Conservation (phyloP, 345 rosid species). For the Theobroma cacao region DNA sequence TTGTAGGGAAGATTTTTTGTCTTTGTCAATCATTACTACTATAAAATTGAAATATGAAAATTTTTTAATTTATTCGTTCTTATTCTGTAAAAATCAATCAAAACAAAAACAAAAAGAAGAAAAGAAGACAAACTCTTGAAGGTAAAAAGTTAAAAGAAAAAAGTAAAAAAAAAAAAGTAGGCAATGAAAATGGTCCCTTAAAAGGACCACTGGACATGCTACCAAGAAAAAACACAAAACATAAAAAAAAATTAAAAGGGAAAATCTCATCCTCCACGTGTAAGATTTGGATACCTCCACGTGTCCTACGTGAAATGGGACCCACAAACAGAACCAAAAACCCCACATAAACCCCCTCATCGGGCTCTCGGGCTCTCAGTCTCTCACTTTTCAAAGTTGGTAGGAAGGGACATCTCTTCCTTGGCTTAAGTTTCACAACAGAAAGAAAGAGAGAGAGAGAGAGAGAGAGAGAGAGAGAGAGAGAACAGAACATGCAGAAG, state of each 20-base stretch:
- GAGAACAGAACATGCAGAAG: constrained; percentile 37
- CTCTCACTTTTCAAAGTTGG: constrained; percentile 51
- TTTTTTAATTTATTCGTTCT: no score
- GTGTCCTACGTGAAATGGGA: neutral
- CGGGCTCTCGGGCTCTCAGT: no score
- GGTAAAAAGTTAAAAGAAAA: neutral
- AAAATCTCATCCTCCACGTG: neutral
- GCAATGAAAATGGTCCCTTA: constrained; percentile 23
- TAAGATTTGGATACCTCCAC: constrained; percentile 1
- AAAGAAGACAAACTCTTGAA: neutral
- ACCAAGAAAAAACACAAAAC: constrained; percentile 14
- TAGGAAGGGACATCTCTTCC: constrained; percentile 38
- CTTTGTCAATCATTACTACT: neutral
- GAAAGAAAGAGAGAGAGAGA: constrained; percentile 22
- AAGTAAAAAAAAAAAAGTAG: neutral
- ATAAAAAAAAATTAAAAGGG: neutral
- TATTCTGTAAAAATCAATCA: neutral
- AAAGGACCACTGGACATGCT: constrained; percentile 21
- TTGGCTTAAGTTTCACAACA: constrained; percentile 53
- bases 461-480: constrained; percentile 10
- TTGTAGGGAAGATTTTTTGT: neutral
- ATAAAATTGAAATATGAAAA: neutral
- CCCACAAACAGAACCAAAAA: neutral
- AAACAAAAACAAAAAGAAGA: neutral
- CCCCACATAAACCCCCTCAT: constrained; percentile 17